Base-by-base conservation (phyloP, 1,284 basidiomycete genomes). In the Kwoniella shivajii region DNA sequence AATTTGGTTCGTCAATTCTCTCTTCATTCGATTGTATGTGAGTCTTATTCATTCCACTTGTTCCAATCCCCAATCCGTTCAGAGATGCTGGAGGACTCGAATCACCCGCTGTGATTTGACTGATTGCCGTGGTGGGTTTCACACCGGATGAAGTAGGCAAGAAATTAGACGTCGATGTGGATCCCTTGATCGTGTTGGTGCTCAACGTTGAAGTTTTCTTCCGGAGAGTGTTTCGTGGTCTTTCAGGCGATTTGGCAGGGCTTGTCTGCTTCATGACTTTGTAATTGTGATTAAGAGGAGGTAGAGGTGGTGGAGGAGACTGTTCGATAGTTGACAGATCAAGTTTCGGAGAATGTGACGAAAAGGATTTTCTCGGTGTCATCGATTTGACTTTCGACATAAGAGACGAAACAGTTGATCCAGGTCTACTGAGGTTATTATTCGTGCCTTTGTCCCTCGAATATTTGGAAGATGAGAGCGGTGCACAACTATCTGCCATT, bases 161-260 rank as follows among this genome's bases (percentile, higher is more conserved):
- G 41, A 57, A 58, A 20, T 29, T 29, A 9, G 50, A 58, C 6
- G 14, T 16, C 13, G 43, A 45, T 22, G 41, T 22, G 42, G 54
- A 54, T 11, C 61, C 69, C 14, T 58, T 52, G 24, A 72, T 59
- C 6, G 69, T 72, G 31, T 67, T 54, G 3, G 59, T 68, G 14
- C 67, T 69, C 2, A 61, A 50, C 1, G 57, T 52, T 2, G 60
- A 63, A 7, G 62, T 52, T 42, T 69, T 71, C 52, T 71, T 67
- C 22, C 56, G 60, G 10, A 68, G 50, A 14, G 56, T 33, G 31
- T 60, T 63, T 7, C 52, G 46, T 13, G 27, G 58, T 36, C 48
- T 45, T 30, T 56, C 44, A 11, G 52, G 61, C 4, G 61, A 54
- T 34, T 36, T 34, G 27, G 41, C 6, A 16, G 36, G 22, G 20